phyloP scores from a whole-genome alignment of 495 filamentous ascomycete species.

The Hypoxylon fragiforme region DNA sequence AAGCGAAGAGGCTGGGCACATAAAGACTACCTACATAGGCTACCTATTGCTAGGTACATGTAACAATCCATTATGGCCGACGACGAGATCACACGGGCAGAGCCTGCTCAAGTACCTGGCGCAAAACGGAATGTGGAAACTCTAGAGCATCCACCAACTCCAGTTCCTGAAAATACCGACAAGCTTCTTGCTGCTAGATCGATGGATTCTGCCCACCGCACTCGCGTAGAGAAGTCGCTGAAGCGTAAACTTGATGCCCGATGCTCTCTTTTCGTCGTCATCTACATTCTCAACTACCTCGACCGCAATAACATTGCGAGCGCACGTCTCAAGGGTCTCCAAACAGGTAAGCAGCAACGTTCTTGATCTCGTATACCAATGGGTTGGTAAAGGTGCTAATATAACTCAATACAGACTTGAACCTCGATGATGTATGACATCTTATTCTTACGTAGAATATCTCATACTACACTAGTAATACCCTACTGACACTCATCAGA shows the following conservation, averaged over 20 bases:
- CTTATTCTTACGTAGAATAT: no score
- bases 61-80: no score
- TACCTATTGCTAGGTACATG: no score
- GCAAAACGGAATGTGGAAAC: constrained; percentile 22
- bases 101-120: not conserved
- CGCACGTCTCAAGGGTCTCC: constrained; percentile 52
- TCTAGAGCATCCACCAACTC: constrained; percentile 10
- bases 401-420: constrained; percentile 20
- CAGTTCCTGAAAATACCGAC: not conserved
- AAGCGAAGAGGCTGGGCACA: no score
- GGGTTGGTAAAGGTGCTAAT: constrained; percentile 7
- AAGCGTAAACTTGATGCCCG: constrained; percentile 49
- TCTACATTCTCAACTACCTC: constrained; percentile 79
- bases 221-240: constrained; percentile 43
- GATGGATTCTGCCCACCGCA: constrained; percentile 43
- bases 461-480: not conserved
- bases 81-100: constrained; percentile 26
- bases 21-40: not conserved
- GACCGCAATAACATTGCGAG: constrained; percentile 63
- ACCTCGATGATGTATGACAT: constrained; percentile 36
- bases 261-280: constrained; percentile 49
- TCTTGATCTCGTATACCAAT: not conserved
- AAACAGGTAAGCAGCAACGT: constrained; percentile 36
- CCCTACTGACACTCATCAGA: constrained; percentile 2
- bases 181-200: constrained; percentile 8